phyloP scores from a whole-genome alignment of 108 stramenopile genomes.

The Fistulifera solaris region DNA sequence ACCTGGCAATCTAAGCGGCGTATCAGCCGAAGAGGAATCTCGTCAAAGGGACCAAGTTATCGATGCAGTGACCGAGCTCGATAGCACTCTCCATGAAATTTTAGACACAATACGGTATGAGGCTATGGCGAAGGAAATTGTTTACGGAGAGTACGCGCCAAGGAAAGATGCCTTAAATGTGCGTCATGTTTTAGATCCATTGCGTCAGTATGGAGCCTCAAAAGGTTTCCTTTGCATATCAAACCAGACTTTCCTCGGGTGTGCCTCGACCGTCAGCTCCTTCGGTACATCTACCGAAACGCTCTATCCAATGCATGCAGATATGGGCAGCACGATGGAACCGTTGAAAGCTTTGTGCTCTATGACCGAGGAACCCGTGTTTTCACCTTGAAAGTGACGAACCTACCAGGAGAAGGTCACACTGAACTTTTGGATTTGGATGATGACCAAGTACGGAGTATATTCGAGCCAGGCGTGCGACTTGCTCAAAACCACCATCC shows the following conservation, averaged over 20 bases:
- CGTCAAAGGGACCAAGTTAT: background rate
- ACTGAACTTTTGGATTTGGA: constrained; percentile 34
- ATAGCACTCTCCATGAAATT: constrained; percentile 37
- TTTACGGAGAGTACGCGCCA: constrained; percentile 41
- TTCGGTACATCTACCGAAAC: constrained; percentile 58
- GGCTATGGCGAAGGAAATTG: constrained; percentile 65
- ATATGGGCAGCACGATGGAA: constrained; percentile 47
- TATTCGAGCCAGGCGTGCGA: constrained; percentile 41
- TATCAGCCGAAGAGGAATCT: too few species aligned
- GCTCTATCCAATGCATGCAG: constrained; percentile 70
- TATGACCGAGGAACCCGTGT: constrained; percentile 24
- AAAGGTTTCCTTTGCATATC: constrained; percentile 31
- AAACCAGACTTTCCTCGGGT: constrained; percentile 32
- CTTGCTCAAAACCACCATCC: constrained; percentile 16
- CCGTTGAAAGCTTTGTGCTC: constrained; percentile 28
- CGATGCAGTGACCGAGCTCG: constrained; percentile 22
- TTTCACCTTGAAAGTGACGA: constrained; percentile 41
- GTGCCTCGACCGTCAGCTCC: constrained; percentile 35
- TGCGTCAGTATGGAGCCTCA: constrained; percentile 3
- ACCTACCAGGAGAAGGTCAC: constrained; percentile 55
- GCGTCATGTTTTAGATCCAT: constrained; percentile 7
- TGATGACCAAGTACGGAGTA: constrained; percentile 15
- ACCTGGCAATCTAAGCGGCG: too few species aligned
- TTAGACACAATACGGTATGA: constrained; percentile 54
- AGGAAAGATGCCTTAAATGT: constrained; percentile 33